Conservation (phyloP, 1,284 basidiomycete genomes). For the Rhodotorula sp. region DNA sequence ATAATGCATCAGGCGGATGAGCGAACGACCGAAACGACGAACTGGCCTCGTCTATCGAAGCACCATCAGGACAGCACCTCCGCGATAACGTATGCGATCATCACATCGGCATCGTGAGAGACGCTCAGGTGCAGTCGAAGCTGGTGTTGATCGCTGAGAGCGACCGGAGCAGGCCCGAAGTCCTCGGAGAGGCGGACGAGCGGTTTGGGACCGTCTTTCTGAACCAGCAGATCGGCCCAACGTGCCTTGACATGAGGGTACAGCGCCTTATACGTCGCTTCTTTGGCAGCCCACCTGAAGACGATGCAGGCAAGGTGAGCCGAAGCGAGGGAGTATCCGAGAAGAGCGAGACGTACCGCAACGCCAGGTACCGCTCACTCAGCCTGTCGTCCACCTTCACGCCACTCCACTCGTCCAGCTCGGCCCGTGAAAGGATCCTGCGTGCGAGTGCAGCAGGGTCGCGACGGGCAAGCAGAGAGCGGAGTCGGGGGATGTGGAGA, state of each 20-base stretch:
- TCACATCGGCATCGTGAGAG: slow-evolving; percentile 40
- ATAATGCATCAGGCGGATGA: no score
- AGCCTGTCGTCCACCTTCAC: neutral
- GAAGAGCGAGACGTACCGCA: slow-evolving; percentile 29
- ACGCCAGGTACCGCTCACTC: slow-evolving; percentile 27
- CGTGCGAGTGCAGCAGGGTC: slow-evolving; percentile 31
- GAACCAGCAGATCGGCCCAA: slow-evolving; percentile 43
- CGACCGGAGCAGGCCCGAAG: neutral
- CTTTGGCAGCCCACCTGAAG: slow-evolving; percentile 48
- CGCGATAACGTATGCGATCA: slow-evolving; percentile 40
- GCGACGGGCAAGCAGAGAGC: slow-evolving; percentile 22
- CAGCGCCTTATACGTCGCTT: slow-evolving; percentile 47
- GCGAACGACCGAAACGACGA: neutral
- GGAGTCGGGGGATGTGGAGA: slow-evolving; percentile 38
- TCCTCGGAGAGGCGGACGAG: slow-evolving; percentile 5
- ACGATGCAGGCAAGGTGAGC: neutral
- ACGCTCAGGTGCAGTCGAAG: slow-evolving; percentile 35
- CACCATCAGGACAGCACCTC: neutral
- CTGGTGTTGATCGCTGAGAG: no score
- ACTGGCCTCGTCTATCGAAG: no score
- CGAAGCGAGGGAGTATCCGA: neutral
- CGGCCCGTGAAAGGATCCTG: slow-evolving; percentile 33
- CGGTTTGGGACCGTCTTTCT: slow-evolving; percentile 24
- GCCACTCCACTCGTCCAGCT: slow-evolving; percentile 10
- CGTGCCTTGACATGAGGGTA: slow-evolving; percentile 28